Evolutionary conservation across 768 basidiomycete species (phyloP), one percentile per base, ranked within the genome.

Genomic region (Rhizopogon vesiculosus): DNA sequence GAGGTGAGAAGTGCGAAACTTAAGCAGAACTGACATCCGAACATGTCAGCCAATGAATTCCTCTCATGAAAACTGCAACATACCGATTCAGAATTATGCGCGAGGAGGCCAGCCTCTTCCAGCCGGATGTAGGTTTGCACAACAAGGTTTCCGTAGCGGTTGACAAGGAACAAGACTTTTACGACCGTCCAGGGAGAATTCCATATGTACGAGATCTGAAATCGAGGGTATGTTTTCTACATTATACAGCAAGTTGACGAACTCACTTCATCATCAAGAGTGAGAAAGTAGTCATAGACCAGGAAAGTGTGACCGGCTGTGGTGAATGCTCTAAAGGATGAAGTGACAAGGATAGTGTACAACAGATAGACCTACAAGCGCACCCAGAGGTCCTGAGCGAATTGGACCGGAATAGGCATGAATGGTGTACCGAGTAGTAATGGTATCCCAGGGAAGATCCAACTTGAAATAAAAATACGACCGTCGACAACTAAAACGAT

Each of bases 201-300:
- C 57, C 57, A 58, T 10, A 58, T 56, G 48, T 56, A 57, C 25
- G 6, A 6, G 43, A 58, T 42, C 57, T 58, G 19, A 5, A 31
- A 38, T 3, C 12, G 16, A 22, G 3, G 18, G 9, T 7, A 5
- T 19, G 6, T 7, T 51, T 31, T 64, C 69, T 63, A 13, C 61
- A 45, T 22, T 59, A 49, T 13, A 33, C 25, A n/a, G 57, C 51
- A 64, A 63, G 35, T 49, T 16, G 7, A 5, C 12, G 5, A 18
- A 61, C 62, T 13, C 35, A 65, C 67, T 58, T 70, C 69, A 54
- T 65, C 57, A 12, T 52, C 19, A 41, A 69, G 9, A n/a, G 67
- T 71, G 1, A 69, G 49, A 44, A 69, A 12, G 51, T 67, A 62
- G 38, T 69, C 67, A n/a, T 69, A 67, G 7, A 61, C 40, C 3